Conservation (phyloP, 345 rosid genomes). For the Eucalyptus albens region DNA sequence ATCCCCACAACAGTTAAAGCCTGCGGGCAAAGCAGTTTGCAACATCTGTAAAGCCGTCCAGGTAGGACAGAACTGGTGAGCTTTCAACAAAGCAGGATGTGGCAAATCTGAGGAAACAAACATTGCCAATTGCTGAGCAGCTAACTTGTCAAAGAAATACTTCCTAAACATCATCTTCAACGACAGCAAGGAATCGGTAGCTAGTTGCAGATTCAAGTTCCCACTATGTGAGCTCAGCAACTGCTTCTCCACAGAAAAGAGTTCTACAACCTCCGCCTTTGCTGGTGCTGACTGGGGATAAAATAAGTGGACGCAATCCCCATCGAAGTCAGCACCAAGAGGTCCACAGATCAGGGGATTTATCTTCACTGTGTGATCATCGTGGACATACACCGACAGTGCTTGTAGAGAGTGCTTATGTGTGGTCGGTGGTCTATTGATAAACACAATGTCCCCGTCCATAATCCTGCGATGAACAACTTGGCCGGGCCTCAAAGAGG, state of each 20-base stretch:
- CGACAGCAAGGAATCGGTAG: slow-evolving; percentile 66
- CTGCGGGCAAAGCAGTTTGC: slow-evolving; percentile 58
- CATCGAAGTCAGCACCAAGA: slow-evolving; percentile 95
- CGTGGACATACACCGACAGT: slow-evolving; percentile 78
- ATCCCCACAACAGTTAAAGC: slow-evolving; percentile 46
- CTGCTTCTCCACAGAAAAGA: slow-evolving; percentile 89
- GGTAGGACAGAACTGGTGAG: slow-evolving; percentile 15
- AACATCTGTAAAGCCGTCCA: slow-evolving; percentile 79
- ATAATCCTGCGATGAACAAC: slow-evolving; percentile 75
- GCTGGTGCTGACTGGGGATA: slow-evolving; percentile 88
- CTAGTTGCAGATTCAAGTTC: slow-evolving; percentile 60
- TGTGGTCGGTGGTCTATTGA: slow-evolving; percentile 93
- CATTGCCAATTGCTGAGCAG: slow-evolving; percentile 73
- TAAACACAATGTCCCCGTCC: slow-evolving; percentile 92
- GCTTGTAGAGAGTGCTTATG: slow-evolving; percentile 96
- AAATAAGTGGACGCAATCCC: slow-evolving; percentile 87
- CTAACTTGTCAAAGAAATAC: slow-evolving; percentile 30
- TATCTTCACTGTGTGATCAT: slow-evolving; percentile 89
- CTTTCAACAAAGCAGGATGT: slow-evolving; percentile 52
- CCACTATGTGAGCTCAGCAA: slow-evolving; percentile 91
- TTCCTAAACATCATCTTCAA: slow-evolving; percentile 47
- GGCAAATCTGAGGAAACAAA: slow-evolving; percentile 52
- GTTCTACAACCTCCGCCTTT: slow-evolving; percentile 92
- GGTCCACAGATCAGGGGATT: slow-evolving; percentile 94
- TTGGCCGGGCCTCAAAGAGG: slow-evolving; percentile 70